Evolutionary conservation across 441 rosid species (phyloP).

Genomic region (Macaranga tanarius): DNA sequence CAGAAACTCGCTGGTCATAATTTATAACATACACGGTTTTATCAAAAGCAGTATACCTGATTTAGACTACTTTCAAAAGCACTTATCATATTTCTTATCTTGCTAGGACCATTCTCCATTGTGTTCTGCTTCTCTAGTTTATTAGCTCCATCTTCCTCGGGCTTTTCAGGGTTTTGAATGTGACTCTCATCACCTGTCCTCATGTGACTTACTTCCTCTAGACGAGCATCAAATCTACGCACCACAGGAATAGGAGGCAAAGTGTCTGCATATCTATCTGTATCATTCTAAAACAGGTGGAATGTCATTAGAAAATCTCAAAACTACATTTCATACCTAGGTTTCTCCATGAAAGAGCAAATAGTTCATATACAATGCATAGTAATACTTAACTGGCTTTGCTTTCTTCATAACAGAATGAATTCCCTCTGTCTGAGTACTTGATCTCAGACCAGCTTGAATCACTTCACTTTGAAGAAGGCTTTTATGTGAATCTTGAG

Average conservation of each 20-base stretch:
- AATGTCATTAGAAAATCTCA: constrained; percentile 35
- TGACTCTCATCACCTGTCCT: constrained; percentile 22
- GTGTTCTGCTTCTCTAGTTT: constrained; percentile 30
- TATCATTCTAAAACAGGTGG: constrained; percentile 42
- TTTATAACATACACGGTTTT: constrained; percentile 6
- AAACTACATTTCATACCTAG: not conserved
- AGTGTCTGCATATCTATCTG: constrained; percentile 37
- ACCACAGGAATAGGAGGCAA: constrained; percentile 21
- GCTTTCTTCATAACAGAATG: constrained; percentile 25
- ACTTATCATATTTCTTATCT: constrained; percentile 74
- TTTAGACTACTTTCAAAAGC: constrained; percentile 59
- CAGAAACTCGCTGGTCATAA: not conserved
- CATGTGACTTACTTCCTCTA: constrained; percentile 17
- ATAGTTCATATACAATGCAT: constrained; percentile 19
- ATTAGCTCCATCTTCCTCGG: constrained; percentile 22
- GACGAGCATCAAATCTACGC: constrained; percentile 14
- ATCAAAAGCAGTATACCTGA: constrained; percentile 47
- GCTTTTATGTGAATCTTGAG: constrained; percentile 38
- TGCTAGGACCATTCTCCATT: constrained; percentile 47
- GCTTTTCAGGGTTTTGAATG: constrained; percentile 22
- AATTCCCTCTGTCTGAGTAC: constrained; percentile 19
- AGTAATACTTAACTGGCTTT: constrained; percentile 52
- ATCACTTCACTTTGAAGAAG: constrained; percentile 28
- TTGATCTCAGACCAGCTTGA: constrained; percentile 23
- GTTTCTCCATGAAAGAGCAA: constrained; percentile 11